Percentiles rank a stretch among this genome's conserved stretches.
These are phyloP conservation scores for Pseudogymnoascus sp. DNA, from an alignment of 2,329 filamentous ascomycete genomes.

Conservation along the genomic window DNA sequence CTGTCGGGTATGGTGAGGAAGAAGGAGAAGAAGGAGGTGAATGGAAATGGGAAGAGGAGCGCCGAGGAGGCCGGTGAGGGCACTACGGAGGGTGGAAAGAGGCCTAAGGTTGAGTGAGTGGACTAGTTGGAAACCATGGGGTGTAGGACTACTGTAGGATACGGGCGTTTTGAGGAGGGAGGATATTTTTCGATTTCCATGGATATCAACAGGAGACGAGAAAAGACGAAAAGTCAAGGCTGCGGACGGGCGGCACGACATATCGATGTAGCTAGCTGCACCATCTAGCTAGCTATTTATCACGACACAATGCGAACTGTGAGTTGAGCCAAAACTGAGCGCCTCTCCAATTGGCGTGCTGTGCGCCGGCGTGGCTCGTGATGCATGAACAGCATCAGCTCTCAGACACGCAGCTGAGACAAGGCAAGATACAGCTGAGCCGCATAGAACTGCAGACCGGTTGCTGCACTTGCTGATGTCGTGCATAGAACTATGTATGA, in stretches of 20 bases:
- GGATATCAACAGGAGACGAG: not conserved
- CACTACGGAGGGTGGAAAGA: conserved; percentile 27
- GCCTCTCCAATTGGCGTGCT: not conserved
- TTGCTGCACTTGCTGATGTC: not conserved
- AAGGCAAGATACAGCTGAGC: not conserved
- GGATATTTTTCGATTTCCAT: not conserved
- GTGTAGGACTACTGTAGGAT: not conserved
- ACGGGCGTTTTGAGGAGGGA: not conserved
- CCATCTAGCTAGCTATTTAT: not conserved
- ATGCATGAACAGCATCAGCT: not conserved
- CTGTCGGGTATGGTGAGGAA: conserved; percentile 64
- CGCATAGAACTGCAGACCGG: not conserved
- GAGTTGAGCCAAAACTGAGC: not conserved
- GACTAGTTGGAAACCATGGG: not conserved
- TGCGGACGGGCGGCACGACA: not conserved
- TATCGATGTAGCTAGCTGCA: not conserved
- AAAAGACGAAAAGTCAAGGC: not conserved
- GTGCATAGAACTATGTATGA: not conserved
- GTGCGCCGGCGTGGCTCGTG: not conserved
- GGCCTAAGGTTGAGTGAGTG: conserved; percentile 23
- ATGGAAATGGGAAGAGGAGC: conserved; percentile 44
- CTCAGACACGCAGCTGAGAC: not conserved
- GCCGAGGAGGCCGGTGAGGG: conserved; percentile 36
- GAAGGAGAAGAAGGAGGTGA: conserved; percentile 37
- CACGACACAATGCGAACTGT: conserved; percentile 4